Conservation (phyloP, 257 asterid species). For the Schizonepeta tenuifolia region DNA sequence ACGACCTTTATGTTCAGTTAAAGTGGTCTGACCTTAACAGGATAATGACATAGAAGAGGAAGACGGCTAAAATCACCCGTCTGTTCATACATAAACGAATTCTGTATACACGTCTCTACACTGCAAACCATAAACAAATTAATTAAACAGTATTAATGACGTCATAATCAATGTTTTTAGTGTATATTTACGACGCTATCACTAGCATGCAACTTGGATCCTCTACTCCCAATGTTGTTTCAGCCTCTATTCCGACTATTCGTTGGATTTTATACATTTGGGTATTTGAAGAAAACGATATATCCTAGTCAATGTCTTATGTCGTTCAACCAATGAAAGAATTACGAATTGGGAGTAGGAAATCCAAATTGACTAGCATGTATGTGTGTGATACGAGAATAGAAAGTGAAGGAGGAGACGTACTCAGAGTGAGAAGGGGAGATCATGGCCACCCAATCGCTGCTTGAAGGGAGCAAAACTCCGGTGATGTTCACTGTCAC, state of each 20-base stretch:
- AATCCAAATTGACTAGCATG: no score
- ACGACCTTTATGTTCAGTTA: neutral
- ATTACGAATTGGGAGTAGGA: no score
- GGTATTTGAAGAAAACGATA: no score
- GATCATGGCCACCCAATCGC: conserved; percentile 85
- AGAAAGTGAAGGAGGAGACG: neutral
- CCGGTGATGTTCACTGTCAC: conserved; percentile 63
- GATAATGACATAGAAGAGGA: conserved; percentile 92
- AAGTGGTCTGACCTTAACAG: conserved; percentile 64
- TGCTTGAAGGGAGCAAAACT: conserved; percentile 45
- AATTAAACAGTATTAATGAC: neutral
- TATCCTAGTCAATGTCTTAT: no score
- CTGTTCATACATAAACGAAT: conserved; percentile 47
- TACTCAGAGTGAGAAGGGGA: conserved; percentile 77
- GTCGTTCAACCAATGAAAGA: no score
- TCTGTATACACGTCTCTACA: conserved; percentile 47
- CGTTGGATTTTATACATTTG: no score
- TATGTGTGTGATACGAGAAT: neutral
- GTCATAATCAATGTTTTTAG: neutral
- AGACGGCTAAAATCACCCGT: conserved; percentile 77
- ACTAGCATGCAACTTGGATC: no score
- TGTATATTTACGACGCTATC: neutral
- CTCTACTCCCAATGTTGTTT: no score
- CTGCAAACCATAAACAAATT: conserved; percentile 41
- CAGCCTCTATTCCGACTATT: no score